Evolutionary conservation across 768 basidiomycete genomes (phyloP), one percentile per base, ranked within the genome.

Genomic region (Tephrocybe sp.): DNA sequence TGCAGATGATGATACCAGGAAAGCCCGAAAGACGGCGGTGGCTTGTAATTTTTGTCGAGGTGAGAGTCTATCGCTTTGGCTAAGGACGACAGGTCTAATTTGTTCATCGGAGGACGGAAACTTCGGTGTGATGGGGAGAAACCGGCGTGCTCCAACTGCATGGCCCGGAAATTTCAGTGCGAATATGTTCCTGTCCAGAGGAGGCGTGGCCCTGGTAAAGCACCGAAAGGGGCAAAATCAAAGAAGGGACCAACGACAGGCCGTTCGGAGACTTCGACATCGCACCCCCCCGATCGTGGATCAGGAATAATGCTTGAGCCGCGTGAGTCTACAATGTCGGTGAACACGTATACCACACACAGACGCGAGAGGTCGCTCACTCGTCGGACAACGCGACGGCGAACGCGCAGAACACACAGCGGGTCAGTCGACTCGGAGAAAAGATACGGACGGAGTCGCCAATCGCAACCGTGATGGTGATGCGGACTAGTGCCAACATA

Each of bases 1-100:
- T 38, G 64, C 58, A 48, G 65, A 63, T 21, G 50, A 51, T 21
- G 58, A 63, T 32, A 55, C 65, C 20, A 62, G 58, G 47, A 71
- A 67, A 20, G 66, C 61, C 45, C 63, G 72, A 57, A 86, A 85
- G 71, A 80, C 79, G 28, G 70, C 71, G 20, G 76, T 90, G 30
- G 88, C 88, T 51, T 91, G 88, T 70, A 74, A 86, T 67, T 89
- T 89, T 65, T 91, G 88, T 71, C 76, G 88, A 78, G 77, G 88
- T 84, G 59, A 62, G 71, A 46, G 36, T 24, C 33, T 20, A 7
- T 32, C 23, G 20, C 7, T 44, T 42, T 20, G n/a, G 28, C 18
- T 43, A 8, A 45, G 20, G 10, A n/a, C n/a, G n/a, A n/a, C n/a
- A n/a, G n/a, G n/a, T n/a, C n/a, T n/a, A n/a, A n/a, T n/a, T n/a